phyloP scores from a whole-genome alignment of 306 rosid species.

The Quercus engelmannii region DNA sequence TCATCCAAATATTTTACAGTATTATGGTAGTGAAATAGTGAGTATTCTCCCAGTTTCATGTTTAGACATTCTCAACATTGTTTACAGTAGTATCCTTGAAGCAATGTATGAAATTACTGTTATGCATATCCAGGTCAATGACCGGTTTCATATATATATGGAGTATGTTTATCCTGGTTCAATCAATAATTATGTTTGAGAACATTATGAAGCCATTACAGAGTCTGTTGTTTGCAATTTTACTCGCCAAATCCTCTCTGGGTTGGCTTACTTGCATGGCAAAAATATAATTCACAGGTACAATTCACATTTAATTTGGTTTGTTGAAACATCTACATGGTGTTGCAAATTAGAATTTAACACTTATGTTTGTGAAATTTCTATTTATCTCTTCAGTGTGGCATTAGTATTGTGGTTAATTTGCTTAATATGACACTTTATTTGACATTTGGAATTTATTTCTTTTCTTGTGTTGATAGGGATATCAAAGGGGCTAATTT shows the following conservation, averaged over 20 bases:
- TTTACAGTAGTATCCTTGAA: background rate
- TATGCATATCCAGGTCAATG: slow-evolving; percentile 57
- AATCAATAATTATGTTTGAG: slow-evolving; percentile 79
- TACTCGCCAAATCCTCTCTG: slow-evolving; percentile 90
- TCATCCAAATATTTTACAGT: slow-evolving; percentile 92
- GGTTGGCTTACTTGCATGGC: slow-evolving; percentile 89
- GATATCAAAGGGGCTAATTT: slow-evolving; percentile 97
- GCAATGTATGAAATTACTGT: background rate
- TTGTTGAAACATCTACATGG: background rate
- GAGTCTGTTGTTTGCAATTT: slow-evolving; percentile 83
- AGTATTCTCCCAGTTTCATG: slow-evolving; percentile 36
- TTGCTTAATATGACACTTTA: background rate
- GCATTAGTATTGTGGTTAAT: background rate
- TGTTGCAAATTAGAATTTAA: background rate
- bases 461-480: slow-evolving; percentile 32
- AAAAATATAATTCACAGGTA: slow-evolving; percentile 86
- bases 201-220: slow-evolving; percentile 90
- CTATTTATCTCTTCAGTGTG: slow-evolving; percentile 1
- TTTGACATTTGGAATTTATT: background rate
- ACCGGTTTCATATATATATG: slow-evolving; percentile 75
- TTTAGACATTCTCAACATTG: slow-evolving; percentile 13
- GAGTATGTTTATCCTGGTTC: slow-evolving; percentile 97
- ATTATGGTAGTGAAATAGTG: slow-evolving; percentile 89
- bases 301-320: background rate
- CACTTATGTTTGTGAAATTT: slow-evolving; percentile 2